Evolutionary conservation across 805 yeast species (phyloP), one percentile per base, ranked within the genome.

Genomic region (Candida hungchunana): DNA sequence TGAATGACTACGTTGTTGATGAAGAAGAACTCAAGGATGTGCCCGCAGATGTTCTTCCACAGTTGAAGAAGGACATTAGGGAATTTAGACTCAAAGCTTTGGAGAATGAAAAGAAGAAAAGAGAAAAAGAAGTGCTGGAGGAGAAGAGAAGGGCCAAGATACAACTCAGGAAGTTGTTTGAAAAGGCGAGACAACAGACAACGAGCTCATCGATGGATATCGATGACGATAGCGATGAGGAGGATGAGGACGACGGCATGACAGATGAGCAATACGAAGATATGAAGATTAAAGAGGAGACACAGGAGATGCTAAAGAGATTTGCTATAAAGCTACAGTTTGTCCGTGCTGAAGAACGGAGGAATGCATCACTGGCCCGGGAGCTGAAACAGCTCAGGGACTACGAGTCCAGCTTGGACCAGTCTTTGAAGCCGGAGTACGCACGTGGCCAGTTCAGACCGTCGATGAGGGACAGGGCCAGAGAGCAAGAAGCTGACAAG

Each of bases 41-140:
- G 4, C 83, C 85, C 2, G 55, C 59, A 17, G 71, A 71, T 18
- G 60, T 73, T 63, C 55, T 71, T 29, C 79, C 75, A 15, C 61
- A 59, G n/a, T 71, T 78, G 24, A 69, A 64, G 14, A 64, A 66
- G 37, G 76, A 73, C 39, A 69, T 79, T 37, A 63, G 76, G 39
- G 71, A 68, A 42, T 79, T 79, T 50, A 58, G 85, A 48, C 60
- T 77, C 16, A 68, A 67, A 28, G 79, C 78, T 18, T 50, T 76
- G 34, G 67, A 67, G 26, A 56, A 73, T 18, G 84, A 78, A 37
- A 63, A 66, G 35, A 64, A 65, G 31, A 71, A 74, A 30, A 63
- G 81, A 28, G 71, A 67, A 32, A 62, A 62, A 39, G 76, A 75
- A 40, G 50, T 66, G 8, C 58, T 67, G 15, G 60, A 56, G 15